A percentile compares a stretch with the other conserved stretches of the same genome.
Conservation (phyloP, 2,329 filamentous ascomycete genomes). For the Mollisiaceae sp. region DNA sequence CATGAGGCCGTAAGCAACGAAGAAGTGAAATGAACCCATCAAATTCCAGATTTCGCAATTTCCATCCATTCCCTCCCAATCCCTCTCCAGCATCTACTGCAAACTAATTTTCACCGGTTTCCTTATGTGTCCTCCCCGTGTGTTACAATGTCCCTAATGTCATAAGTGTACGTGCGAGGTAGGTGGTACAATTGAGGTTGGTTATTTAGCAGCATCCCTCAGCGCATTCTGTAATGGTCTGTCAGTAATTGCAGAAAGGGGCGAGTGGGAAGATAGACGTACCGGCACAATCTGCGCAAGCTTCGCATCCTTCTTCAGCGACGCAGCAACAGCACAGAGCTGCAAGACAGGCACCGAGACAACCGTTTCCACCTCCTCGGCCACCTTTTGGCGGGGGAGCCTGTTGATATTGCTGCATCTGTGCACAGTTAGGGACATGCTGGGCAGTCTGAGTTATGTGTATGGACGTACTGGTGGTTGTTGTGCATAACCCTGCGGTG, state of each 20-base stretch:
- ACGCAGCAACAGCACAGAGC: conserved; percentile 57
- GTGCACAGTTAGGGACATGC: neutral
- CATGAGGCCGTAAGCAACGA: neutral
- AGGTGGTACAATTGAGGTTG: conserved; percentile 9
- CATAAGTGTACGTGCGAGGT: neutral
- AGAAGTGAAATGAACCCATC: conserved; percentile 7
- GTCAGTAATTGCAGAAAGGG: conserved; percentile 21
- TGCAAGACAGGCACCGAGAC: conserved; percentile 50
- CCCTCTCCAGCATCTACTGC: neutral
- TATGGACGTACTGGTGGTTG: conserved; percentile 16
- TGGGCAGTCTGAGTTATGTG: neutral
- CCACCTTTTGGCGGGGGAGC: conserved; percentile 41
- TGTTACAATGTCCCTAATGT: neutral
- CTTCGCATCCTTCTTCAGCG: conserved; percentile 56
- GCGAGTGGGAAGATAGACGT: conserved; percentile 1
- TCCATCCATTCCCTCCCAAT: neutral
- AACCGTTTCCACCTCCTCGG: conserved; percentile 42
- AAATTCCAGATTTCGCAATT: neutral
- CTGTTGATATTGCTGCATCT: conserved; percentile 42
- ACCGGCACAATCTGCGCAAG: conserved; percentile 51
- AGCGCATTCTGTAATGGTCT: conserved; percentile 32
- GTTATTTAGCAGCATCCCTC: conserved; percentile 38
- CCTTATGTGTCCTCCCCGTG: conserved; percentile 7
- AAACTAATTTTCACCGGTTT: neutral
- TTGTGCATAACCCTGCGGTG: conserved; percentile 21